phyloP scores from a whole-genome alignment of 2,329 filamentous ascomycete genomes.

The Phialophora chinensis region DNA sequence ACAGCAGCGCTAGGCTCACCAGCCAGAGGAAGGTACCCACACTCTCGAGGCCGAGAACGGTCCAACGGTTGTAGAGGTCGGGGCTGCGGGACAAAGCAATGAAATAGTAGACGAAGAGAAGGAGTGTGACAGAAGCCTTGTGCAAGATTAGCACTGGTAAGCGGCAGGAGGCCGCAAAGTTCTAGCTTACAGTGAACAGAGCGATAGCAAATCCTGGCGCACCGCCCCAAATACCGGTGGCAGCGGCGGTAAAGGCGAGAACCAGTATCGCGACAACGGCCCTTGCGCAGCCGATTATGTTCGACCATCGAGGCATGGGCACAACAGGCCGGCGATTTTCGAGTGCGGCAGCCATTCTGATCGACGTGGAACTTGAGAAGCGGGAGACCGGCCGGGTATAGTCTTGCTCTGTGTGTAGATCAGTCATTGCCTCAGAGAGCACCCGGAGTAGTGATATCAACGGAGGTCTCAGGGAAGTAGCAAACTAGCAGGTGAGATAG shows the following conservation, averaged over 20 bases:
- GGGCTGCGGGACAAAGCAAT: slow-evolving; percentile 32
- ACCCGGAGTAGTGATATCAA: neutral
- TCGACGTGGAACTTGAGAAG: slow-evolving; percentile 30
- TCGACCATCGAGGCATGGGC: slow-evolving; percentile 38
- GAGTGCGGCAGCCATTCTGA: slow-evolving; percentile 20
- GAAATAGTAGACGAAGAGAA: slow-evolving; percentile 37
- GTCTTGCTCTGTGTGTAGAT: slow-evolving; percentile 14
- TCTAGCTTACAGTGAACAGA: slow-evolving; percentile 36
- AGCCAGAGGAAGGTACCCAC: slow-evolving; percentile 37
- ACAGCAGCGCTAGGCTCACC: slow-evolving; percentile 29
- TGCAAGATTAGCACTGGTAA: neutral
- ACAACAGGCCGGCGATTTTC: slow-evolving; percentile 24
- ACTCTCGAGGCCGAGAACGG: slow-evolving; percentile 34
- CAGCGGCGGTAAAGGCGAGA: slow-evolving; percentile 32
- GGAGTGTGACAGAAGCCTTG: slow-evolving; percentile 32
- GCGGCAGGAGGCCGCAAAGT: neutral
- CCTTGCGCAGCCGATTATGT: slow-evolving; percentile 32
- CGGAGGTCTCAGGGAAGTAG: neutral
- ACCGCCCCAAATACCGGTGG: slow-evolving; percentile 31
- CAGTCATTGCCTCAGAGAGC: slow-evolving; percentile 18
- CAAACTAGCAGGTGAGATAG: neutral
- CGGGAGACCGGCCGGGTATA: slow-evolving; percentile 23
- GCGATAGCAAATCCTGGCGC: slow-evolving; percentile 33
- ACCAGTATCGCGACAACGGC: slow-evolving; percentile 32
- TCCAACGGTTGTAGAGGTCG: slow-evolving; percentile 36